Conservation (phyloP, 768 basidiomycete species). For the Suillus americanus region DNA sequence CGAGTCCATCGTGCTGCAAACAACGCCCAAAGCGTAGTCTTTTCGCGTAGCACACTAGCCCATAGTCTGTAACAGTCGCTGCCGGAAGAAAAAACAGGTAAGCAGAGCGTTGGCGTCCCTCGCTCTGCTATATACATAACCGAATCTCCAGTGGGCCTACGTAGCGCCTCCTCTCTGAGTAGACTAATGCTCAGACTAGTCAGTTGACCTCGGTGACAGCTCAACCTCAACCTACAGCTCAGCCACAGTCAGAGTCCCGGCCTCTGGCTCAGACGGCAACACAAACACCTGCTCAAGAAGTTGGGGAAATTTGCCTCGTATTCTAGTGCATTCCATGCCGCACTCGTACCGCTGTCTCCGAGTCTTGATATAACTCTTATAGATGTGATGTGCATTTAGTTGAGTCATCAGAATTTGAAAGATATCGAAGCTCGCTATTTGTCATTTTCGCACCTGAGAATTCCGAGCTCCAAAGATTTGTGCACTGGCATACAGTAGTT, state of each 20-base stretch:
- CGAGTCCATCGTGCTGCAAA: background rate
- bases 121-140: background rate
- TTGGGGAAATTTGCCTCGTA: background rate
- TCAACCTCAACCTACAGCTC: background rate
- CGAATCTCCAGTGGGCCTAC: background rate
- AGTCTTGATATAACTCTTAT: background rate
- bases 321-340: background rate
- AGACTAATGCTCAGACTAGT: background rate
- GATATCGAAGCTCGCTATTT: background rate
- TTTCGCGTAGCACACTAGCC: background rate
- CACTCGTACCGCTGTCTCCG: background rate
- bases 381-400: background rate
- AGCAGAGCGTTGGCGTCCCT: background rate
- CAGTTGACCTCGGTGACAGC: background rate
- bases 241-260: background rate
- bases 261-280: background rate
- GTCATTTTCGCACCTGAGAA: background rate
- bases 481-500: background rate
- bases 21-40: background rate
- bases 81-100: background rate
- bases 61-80: background rate
- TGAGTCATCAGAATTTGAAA: background rate
- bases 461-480: background rate
- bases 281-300: background rate
- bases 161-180: background rate